These are phyloP conservation scores for Aspergillus biplanus DNA, from an alignment of 495 filamentous ascomycete genomes.

Conservation along the genomic window DNA sequence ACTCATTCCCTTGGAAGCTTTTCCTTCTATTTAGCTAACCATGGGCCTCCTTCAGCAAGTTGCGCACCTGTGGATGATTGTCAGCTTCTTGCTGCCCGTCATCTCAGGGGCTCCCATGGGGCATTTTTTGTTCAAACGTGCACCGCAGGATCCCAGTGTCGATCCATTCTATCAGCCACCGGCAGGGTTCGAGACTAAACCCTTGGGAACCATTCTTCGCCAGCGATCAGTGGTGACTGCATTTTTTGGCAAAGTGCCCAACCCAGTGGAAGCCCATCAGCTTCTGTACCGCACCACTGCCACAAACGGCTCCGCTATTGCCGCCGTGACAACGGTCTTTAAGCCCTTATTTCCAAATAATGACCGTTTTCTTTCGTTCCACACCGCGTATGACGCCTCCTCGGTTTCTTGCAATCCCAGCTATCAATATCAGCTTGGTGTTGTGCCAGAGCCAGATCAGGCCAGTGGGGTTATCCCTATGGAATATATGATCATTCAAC, in stretches of 20 bases:
- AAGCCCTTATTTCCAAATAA: slow-evolving; percentile 31
- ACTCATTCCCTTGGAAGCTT: no score
- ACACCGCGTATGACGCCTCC: slow-evolving; percentile 41
- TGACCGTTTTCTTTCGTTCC: slow-evolving; percentile 39
- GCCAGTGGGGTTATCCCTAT: slow-evolving; percentile 34
- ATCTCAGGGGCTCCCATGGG: neutral
- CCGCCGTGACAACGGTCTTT: slow-evolving; percentile 42
- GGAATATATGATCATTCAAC: slow-evolving; percentile 35
- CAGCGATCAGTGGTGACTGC: slow-evolving; percentile 29
- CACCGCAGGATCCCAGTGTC: slow-evolving; percentile 24
- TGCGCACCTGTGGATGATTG: no score
- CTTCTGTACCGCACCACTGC: slow-evolving; percentile 55
- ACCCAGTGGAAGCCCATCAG: slow-evolving; percentile 42
- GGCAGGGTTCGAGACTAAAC: slow-evolving; percentile 29
- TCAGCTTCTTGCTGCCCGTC: neutral
- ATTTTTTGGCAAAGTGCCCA: slow-evolving; percentile 36
- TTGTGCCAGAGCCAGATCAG: slow-evolving; percentile 28
- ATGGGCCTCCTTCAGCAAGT: no score
- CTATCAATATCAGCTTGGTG: slow-evolving; percentile 35
- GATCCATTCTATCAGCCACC: slow-evolving; percentile 43
- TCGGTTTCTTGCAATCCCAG: slow-evolving; percentile 37
- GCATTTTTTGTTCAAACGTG: no score
- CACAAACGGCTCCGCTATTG: slow-evolving; percentile 38
- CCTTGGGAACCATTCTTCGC: slow-evolving; percentile 35
- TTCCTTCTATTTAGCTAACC: no score